Percentiles rank a stretch among this genome's conserved stretches.
These are phyloP conservation scores for Stereum hirsutum DNA, from an alignment of 1,284 basidiomycete genomes.

Conservation along the genomic window DNA sequence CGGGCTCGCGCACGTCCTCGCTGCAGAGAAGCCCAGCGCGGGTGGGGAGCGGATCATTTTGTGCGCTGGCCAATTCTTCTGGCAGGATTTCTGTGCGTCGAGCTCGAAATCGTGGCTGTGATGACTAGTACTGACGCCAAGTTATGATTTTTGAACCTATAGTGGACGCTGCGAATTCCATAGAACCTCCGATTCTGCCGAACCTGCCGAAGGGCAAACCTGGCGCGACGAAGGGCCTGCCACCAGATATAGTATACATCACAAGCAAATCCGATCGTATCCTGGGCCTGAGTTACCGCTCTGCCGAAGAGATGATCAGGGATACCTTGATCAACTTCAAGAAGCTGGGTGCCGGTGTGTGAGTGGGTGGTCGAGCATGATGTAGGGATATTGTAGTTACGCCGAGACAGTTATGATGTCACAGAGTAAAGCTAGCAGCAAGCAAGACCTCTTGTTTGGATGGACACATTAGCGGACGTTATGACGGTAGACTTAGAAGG, in stretches of 20 bases:
- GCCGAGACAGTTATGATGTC: too few species aligned
- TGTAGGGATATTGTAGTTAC: too few species aligned
- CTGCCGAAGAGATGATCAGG: constrained; percentile 29
- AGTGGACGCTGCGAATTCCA: constrained; percentile 5
- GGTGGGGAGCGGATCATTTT: constrained; percentile 48
- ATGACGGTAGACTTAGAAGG: too few species aligned
- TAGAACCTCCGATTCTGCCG: constrained; percentile 6
- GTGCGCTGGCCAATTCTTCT: constrained; percentile 22
- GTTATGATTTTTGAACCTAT: not conserved
- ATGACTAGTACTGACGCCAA: too few species aligned
- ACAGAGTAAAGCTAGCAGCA: too few species aligned
- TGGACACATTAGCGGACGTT: too few species aligned
- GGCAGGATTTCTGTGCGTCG: constrained; percentile 22
- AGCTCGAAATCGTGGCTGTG: not conserved
- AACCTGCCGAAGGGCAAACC: constrained; percentile 15
- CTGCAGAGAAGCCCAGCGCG: constrained; percentile 41
- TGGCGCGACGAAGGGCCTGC: constrained; percentile 16
- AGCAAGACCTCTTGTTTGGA: too few species aligned
- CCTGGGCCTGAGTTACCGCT: constrained; percentile 36
- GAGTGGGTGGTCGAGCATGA: too few species aligned
- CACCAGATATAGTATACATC: constrained; percentile 21
- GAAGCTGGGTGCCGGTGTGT: too few species aligned
- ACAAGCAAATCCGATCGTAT: constrained; percentile 29
- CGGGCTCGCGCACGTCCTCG: constrained; percentile 41
- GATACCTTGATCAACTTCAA: constrained; percentile 30